Base-by-base conservation (phyloP, 202 grass and related monocot species). In the Brachypodium distachyon region DNA sequence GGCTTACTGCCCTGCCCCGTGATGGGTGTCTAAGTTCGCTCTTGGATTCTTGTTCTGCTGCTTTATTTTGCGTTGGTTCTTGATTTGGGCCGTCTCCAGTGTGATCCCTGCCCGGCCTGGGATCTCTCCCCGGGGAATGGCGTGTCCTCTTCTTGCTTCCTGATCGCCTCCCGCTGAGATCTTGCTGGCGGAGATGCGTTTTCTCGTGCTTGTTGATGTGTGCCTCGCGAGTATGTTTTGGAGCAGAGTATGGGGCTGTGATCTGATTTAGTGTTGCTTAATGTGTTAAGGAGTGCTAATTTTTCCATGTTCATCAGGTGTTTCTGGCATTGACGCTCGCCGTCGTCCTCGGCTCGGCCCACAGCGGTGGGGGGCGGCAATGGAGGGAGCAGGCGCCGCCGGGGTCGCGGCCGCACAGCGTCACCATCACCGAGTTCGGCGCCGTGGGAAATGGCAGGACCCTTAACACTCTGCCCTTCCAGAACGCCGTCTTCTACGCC, bases 361-460 rank as follows among this genome's bases (percentile, higher is more conserved):
- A 32, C 40, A 60, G 74, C 36, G 52, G 72, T 32, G 32, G n/a
- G 76, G 71, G 76, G 66, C 58, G 78, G 70, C 58, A n/a, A 67
- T 56, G 62, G 64, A 46, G 23, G 44, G 54, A 81, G 47, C 48
- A 59, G 86, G 72, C 60, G 59, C 70, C 75, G 40, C 81, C 57
- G 77, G 56, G 54, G 23, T 28, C 63, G 1, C 83, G 92, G 57
- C 96, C 96, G 4, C 96, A 99, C 87, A 99, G 92, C 33, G 96
- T 99, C 8, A 87, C 91, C 43, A 94, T 99, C 61, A 99, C 96
- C 16, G 96, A 99, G 72, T 99, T 99, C 62, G 96, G 96, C 9
- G 92, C 96, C 16, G 89, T 99, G 12, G 96, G 96, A 12, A 92
- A 99, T 37, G 96, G 96, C 22, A 73, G 61, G 73, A 95, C 89